These are phyloP conservation scores for Lavandula angustifolia DNA, from an alignment of 257 asterid species.

Conservation along the genomic window DNA sequence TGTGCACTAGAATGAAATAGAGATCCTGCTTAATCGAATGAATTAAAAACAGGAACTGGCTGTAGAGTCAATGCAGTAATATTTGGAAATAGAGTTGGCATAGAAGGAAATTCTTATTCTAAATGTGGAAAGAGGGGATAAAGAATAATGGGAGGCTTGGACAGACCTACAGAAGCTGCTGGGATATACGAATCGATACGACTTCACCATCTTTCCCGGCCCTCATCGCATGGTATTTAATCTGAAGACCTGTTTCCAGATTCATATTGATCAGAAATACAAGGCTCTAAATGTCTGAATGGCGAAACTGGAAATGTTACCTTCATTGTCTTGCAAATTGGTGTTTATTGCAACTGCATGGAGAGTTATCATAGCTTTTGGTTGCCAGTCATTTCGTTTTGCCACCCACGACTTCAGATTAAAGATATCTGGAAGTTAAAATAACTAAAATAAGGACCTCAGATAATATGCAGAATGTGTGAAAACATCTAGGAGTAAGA, in stretches of 20 bases:
- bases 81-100: no score
- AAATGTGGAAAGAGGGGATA: slow-evolving; percentile 13
- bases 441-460: slow-evolving; percentile 14
- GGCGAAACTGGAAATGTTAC: slow-evolving; percentile 39
- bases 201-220: slow-evolving; percentile 80
- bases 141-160: slow-evolving; percentile 18
- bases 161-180: slow-evolving; percentile 65
- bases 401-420: slow-evolving; percentile 84
- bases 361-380: slow-evolving; percentile 70
- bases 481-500: neutral
- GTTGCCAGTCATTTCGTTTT: slow-evolving; percentile 76
- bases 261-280: slow-evolving; percentile 17
- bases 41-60: slow-evolving; percentile 11
- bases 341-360: slow-evolving; percentile 88
- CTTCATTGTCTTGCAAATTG: slow-evolving; percentile 88
- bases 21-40: slow-evolving; percentile 12
- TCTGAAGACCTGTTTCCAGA: slow-evolving; percentile 65
- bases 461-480: neutral
- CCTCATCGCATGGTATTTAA: slow-evolving; percentile 76
- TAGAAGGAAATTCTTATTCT: slow-evolving; percentile 1
- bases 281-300: no score
- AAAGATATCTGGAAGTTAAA: slow-evolving; percentile 55
- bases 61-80: neutral
- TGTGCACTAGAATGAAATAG: neutral
- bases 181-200: slow-evolving; percentile 79